phyloP scores from a whole-genome alignment of 2,329 filamentous ascomycete genomes.

The Penicillium sp. region DNA sequence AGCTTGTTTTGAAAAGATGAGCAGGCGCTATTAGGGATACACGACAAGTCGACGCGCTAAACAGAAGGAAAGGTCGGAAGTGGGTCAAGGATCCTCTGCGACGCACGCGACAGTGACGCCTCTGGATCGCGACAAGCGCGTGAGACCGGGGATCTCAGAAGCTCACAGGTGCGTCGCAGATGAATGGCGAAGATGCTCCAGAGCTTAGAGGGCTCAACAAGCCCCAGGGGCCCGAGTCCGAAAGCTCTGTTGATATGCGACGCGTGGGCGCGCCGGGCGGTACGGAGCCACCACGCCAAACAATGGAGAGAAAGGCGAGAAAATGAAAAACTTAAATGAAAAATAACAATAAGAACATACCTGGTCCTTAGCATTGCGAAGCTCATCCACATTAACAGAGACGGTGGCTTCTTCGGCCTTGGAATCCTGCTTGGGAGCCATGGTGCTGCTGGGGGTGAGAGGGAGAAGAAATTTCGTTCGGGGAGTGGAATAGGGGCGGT shows the following conservation, averaged over 20 bases:
- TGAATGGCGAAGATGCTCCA: neutral
- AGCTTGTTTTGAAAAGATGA: too few relatives aligned
- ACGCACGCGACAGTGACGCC: conserved; percentile 7
- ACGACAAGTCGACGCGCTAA: too few relatives aligned
- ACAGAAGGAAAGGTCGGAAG: too few relatives aligned
- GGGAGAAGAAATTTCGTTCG: conserved; percentile 20
- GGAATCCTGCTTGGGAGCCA: conserved; percentile 33
- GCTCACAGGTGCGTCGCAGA: too few relatives aligned
- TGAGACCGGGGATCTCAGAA: too few relatives aligned
- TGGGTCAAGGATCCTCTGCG: neutral
- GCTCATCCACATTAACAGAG: conserved; percentile 61
- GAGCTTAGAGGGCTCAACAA: neutral
- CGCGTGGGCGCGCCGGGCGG: conserved; percentile 14
- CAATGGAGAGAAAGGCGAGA: conserved; percentile 3
- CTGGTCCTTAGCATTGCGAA: conserved; percentile 71
- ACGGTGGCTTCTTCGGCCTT: conserved; percentile 29
- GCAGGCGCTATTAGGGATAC: too few relatives aligned
- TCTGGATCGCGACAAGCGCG: conserved; percentile 5
- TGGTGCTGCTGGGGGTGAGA: conserved; percentile 17
- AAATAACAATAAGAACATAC: conserved; percentile 51
- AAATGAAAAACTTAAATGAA: conserved; percentile 10
- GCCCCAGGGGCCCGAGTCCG: neutral
- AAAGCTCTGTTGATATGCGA: conserved; percentile 17
- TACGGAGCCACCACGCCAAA: conserved; percentile 6
- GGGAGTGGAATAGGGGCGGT: conserved; percentile 17